phyloP scores from a whole-genome alignment of 2,329 filamentous ascomycete genomes.

The Fusarium penzigii region DNA sequence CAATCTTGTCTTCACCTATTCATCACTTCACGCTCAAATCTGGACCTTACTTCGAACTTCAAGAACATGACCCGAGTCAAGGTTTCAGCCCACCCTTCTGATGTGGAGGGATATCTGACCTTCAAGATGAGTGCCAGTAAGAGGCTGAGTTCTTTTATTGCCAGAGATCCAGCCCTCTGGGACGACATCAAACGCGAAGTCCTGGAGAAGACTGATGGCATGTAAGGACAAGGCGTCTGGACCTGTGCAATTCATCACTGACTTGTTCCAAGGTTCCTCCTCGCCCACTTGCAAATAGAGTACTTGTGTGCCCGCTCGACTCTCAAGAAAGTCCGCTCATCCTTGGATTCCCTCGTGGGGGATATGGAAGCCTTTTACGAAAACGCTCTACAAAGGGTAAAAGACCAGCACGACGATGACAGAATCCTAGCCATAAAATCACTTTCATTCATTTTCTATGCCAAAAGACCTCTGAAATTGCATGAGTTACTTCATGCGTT shows the following conservation, averaged over 20 bases:
- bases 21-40: conserved; percentile 5
- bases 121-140: conserved; percentile 1
- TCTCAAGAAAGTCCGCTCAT: conserved; percentile 5
- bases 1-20: conserved; percentile 4
- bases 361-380: conserved; percentile 12
- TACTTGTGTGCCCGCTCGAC: conserved; percentile 6
- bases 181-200: conserved; percentile 1
- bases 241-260: background rate
- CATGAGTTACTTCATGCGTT: conserved; percentile 15
- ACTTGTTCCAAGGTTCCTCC: conserved; percentile 6
- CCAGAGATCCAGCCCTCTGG: conserved; percentile 1
- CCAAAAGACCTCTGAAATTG: conserved; percentile 8
- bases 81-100: conserved; percentile 1
- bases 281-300: conserved; percentile 10
- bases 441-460: conserved; percentile 9
- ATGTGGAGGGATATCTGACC: conserved; percentile 6
- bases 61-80: conserved; percentile 1
- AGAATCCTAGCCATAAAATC: conserved; percentile 3
- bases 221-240: conserved; percentile 3
- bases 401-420: conserved; percentile 5
- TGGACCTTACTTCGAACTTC: conserved; percentile 3
- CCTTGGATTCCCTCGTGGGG: conserved; percentile 4
- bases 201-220: conserved; percentile 6
- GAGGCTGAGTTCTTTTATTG: conserved; percentile 3
- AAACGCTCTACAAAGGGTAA: conserved; percentile 7